phyloP scores from a whole-genome alignment of 2,329 filamentous ascomycete genomes.

The Paracorniculantispora psalliotae region DNA sequence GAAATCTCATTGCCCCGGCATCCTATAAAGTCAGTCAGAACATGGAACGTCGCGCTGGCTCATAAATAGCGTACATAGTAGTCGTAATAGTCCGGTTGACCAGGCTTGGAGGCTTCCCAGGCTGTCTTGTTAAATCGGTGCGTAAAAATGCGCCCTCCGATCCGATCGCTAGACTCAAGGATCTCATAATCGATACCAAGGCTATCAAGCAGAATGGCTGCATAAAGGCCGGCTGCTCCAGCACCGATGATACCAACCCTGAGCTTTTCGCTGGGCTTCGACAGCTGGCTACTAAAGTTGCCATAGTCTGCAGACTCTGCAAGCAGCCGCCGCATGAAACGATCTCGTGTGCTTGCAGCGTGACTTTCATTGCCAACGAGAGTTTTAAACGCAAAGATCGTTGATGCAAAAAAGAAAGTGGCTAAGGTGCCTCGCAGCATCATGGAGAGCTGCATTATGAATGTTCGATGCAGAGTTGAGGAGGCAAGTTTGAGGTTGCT shows the following conservation, averaged over 20 bases:
- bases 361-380: neutral
- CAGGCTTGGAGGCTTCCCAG: slow-evolving; percentile 18
- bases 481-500: neutral
- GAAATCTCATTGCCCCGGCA: slow-evolving; percentile 38
- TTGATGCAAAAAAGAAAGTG: neutral
- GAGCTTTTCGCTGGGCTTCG: slow-evolving; percentile 7
- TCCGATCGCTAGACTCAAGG: slow-evolving; percentile 28
- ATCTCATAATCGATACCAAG: slow-evolving; percentile 33
- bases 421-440: neutral
- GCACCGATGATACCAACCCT: slow-evolving; percentile 33
- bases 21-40: slow-evolving; percentile 20
- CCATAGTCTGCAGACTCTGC: neutral
- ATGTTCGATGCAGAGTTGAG: neutral
- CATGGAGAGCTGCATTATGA: neutral
- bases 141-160: slow-evolving; percentile 34
- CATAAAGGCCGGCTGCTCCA: slow-evolving; percentile 32
- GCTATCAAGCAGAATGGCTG: slow-evolving; percentile 29
- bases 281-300: neutral
- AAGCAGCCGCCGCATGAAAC: neutral
- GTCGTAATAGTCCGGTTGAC: slow-evolving; percentile 22
- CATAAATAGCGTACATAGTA: slow-evolving; percentile 24
- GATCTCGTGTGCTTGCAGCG: neutral
- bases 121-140: slow-evolving; percentile 25
- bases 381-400: neutral
- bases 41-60: neutral